phyloP scores from a whole-genome alignment of 2,329 filamentous ascomycete genomes.

The Trichophyton rubrum region DNA sequence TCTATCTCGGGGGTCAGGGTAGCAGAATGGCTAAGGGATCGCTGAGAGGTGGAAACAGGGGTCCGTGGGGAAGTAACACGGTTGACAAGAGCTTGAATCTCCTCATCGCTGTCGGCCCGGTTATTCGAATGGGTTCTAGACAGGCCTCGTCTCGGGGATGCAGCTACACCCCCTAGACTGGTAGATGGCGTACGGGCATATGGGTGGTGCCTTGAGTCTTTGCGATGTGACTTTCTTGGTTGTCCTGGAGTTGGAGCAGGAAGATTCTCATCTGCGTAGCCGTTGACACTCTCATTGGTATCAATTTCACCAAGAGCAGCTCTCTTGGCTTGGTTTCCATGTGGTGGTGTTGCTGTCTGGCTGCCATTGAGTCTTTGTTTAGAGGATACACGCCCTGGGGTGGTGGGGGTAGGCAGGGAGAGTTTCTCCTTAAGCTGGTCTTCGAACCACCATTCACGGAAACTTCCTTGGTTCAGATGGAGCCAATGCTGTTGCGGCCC shows the following conservation, averaged over 20 bases:
- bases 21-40: constrained; percentile 63
- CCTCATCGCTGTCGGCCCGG: constrained; percentile 62
- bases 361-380: constrained; percentile 43
- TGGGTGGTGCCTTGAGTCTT: constrained; percentile 61
- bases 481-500: constrained; percentile 98
- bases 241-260: constrained; percentile 93
- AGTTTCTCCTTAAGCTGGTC: constrained; percentile 70
- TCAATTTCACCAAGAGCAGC: constrained; percentile 91
- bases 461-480: constrained; percentile 88
- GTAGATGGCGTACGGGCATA: constrained; percentile 49
- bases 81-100: constrained; percentile 56
- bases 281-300: constrained; percentile 50
- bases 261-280: constrained; percentile 62
- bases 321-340: constrained; percentile 60
- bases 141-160: constrained; percentile 6
- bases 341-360: constrained; percentile 72
- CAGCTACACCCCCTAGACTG: constrained; percentile 21
- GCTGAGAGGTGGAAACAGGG: constrained; percentile 35
- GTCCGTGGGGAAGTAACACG: constrained; percentile 53
- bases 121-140: constrained; percentile 16
- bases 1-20: constrained; percentile 58
- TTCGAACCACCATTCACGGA: constrained; percentile 94
- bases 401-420: constrained; percentile 43
- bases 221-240: constrained; percentile 73
- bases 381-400: constrained; percentile 41